phyloP scores from a whole-genome alignment of 345 rosid species.

The Aquilaria yunnanensis region DNA sequence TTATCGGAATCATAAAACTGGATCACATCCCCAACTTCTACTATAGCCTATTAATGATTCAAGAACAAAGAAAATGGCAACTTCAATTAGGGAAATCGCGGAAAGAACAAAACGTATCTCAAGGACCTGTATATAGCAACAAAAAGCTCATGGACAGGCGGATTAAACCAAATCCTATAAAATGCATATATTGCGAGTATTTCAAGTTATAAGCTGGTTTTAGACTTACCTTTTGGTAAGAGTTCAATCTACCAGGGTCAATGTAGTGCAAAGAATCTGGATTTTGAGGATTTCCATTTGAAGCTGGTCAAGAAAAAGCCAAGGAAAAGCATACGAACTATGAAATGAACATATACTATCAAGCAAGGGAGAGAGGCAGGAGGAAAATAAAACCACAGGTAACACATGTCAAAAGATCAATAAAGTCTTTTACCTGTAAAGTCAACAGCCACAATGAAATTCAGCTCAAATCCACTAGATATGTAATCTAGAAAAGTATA shows the following conservation, averaged over 20 bases:
- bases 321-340: background rate
- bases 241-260: conserved; percentile 73
- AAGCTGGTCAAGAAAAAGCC: conserved; percentile 40
- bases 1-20: conserved; percentile 82
- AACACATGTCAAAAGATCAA: background rate
- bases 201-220: background rate
- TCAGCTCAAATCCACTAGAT: conserved; percentile 75
- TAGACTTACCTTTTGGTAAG: conserved; percentile 63
- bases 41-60: conserved; percentile 53
- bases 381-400: background rate
- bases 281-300: conserved; percentile 73
- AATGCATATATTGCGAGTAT: too few relatives aligned
- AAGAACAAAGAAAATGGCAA: background rate
- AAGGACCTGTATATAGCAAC: too few relatives aligned
- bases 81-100: background rate
- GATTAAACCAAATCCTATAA: too few relatives aligned
- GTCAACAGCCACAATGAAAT: conserved; percentile 93
- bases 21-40: conserved; percentile 80
- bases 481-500: conserved; percentile 81
- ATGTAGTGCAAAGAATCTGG: conserved; percentile 74
- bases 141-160: too few relatives aligned
- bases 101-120: too few relatives aligned
- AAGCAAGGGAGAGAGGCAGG: background rate
- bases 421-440: conserved; percentile 59
- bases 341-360: background rate